Percentiles rank a stretch among this genome's conserved stretches.
phyloP scores from a whole-genome alignment of 805 yeast species.

The Candida golubevii region DNA sequence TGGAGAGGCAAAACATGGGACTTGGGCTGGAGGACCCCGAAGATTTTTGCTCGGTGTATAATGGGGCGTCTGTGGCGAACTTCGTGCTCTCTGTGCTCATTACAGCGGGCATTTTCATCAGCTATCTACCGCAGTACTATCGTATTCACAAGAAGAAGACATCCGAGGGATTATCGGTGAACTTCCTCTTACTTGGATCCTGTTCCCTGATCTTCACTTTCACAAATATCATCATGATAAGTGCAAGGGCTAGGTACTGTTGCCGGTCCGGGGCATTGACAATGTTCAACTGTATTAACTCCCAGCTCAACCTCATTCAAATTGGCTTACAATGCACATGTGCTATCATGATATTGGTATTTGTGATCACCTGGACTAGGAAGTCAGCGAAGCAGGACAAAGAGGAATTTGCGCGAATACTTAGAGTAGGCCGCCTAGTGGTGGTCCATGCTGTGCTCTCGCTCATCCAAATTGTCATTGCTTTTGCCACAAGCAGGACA shows the following conservation, averaged over 20 bases:
- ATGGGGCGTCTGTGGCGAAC: slow-evolving; percentile 47
- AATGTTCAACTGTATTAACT: slow-evolving; percentile 57
- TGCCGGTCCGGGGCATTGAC: slow-evolving; percentile 44
- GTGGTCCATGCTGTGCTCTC: slow-evolving; percentile 33
- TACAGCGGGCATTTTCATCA: slow-evolving; percentile 61
- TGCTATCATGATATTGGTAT: slow-evolving; percentile 52
- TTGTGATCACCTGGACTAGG: slow-evolving; percentile 48
- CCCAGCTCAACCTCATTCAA: slow-evolving; percentile 63
- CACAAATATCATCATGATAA: slow-evolving; percentile 60
- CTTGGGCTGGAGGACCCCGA: slow-evolving; percentile 4
- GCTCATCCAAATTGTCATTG: slow-evolving; percentile 32
- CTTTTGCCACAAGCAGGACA: slow-evolving; percentile 20
- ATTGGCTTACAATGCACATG: slow-evolving; percentile 60
- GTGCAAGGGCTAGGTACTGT: slow-evolving; percentile 59
- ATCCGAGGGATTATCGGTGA: slow-evolving; percentile 76
- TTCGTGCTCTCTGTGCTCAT: slow-evolving; percentile 49
- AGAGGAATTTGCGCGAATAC: slow-evolving; percentile 40
- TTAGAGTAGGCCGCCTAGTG: slow-evolving; percentile 39
- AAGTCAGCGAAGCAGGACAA: slow-evolving; percentile 45
- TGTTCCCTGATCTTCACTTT: slow-evolving; percentile 64
- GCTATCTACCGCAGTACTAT: slow-evolving; percentile 73
- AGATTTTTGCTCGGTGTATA: slow-evolving; percentile 38
- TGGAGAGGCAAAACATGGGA: too few relatives aligned
- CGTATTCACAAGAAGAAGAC: slow-evolving; percentile 54
- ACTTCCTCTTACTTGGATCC: slow-evolving; percentile 66